Base-by-base conservation (phyloP, 148 eudicot species). In the Fagopyrum esculentum region DNA sequence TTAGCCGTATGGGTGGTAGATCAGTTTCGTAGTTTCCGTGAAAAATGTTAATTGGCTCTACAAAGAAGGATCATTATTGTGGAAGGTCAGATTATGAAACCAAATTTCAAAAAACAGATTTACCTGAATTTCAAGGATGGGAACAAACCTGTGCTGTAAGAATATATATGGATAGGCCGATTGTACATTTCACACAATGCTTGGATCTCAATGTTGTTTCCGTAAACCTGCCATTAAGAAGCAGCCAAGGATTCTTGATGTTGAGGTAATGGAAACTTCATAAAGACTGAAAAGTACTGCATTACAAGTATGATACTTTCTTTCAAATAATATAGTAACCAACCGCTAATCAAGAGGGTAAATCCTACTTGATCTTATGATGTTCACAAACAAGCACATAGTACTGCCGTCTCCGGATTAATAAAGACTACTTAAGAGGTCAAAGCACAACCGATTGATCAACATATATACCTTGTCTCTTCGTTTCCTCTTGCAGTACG, bases 141-240 rank as follows among this genome's bases (percentile, higher is more conserved):
- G 55, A 73, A 75, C 47, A 15, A 35, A 96, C 99, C 99, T 75
- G 98, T 89, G 83, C 90, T 87, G 78, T 96, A 92, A 15, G 99
- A 92, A 85, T 92, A 96, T 15, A 96, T 92, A 78, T 96, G 99
- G 73, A 96, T 96, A n/a, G 99, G 99, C 72, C 98, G 91, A 69
- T 92, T 96, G 78, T 96, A 96, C 97, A 96, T 96, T 77, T 96
- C 99, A 51, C 93, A 90, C 54, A 96, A 57, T 40, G 97, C 96
- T 82, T 96, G 99, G 70, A 96, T 92, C 83, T 96, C 99, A 80
- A 88, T 79, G 75, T 96, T 96, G 84, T 96, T 96, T 63, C 99
- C 99, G 81, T 96, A 96, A 73, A 96, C 98, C 99, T 96, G 82
- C 73, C 78, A 79, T 6, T 57, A 69, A 74, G 47, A 70, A 74